Evolutionary conservation across 352 stramenopile species (phyloP).

Genomic region (Phytophthora europaea): DNA sequence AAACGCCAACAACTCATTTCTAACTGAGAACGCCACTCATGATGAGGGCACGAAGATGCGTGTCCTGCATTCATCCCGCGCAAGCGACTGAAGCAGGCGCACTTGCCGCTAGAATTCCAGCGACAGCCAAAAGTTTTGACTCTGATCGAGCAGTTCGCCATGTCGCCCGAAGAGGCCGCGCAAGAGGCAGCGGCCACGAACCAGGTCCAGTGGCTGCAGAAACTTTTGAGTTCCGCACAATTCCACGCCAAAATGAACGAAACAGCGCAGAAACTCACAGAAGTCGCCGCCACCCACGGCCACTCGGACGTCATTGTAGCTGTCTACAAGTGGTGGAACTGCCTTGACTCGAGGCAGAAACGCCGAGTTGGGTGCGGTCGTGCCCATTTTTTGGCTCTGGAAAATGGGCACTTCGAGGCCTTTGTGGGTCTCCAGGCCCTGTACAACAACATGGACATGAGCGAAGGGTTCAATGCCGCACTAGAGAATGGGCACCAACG

Average conservation of each 20-base stretch:
- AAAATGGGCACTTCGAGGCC: conserved; percentile 3
- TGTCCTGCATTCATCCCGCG: background rate
- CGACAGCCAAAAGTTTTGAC: background rate
- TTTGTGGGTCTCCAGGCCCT: conserved; percentile 6
- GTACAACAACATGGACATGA: background rate
- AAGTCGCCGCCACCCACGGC: background rate
- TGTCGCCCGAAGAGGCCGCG: conserved; percentile 2
- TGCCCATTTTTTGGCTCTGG: background rate
- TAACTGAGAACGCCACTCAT: background rate
- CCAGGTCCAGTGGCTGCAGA: conserved; percentile 1
- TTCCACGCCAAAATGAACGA: conserved; percentile 7
- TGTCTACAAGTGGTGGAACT: conserved; percentile 2
- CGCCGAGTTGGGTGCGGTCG: background rate
- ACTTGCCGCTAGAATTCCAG: background rate
- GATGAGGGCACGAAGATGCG: background rate
- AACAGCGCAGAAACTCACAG: background rate
- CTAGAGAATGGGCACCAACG: background rate
- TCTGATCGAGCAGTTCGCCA: background rate
- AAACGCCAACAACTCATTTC: too few relatives aligned
- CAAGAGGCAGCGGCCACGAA: conserved; percentile 5
- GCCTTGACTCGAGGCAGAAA: background rate
- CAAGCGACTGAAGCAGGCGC: background rate
- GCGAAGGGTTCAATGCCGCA: background rate
- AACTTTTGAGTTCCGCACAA: background rate
- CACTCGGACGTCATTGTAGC: background rate